Evolutionary conservation across 768 basidiomycete species (phyloP).

Genomic region (Scleroderma citrinum): DNA sequence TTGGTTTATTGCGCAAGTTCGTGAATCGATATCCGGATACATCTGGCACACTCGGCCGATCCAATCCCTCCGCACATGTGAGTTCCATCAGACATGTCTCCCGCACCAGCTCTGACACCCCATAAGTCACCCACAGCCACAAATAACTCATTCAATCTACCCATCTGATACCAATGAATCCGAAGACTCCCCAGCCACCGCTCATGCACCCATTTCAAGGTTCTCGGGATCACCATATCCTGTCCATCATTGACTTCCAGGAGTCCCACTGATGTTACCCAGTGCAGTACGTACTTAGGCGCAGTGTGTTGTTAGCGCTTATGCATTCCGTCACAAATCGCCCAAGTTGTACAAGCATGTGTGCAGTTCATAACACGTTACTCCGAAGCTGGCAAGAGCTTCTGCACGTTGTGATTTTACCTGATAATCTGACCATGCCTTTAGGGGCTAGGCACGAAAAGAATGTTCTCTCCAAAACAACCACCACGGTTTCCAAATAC

Average conservation of each 20-base stretch:
- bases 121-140: conserved; percentile 2
- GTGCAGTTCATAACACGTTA: conserved; percentile 25
- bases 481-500: background rate
- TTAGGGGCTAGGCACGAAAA: background rate
- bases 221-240: conserved; percentile 71
- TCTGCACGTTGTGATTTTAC: conserved; percentile 7
- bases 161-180: conserved; percentile 42
- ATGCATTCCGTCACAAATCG: conserved; percentile 1
- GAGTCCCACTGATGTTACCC: too few species aligned
- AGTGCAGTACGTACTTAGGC: too few species aligned
- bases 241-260: conserved; percentile 77
- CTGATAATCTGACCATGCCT: too few species aligned
- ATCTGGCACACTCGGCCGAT: conserved; percentile 42
- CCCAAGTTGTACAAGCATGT: conserved; percentile 20
- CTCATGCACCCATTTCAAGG: conserved; percentile 52
- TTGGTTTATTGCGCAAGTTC: conserved; percentile 57
- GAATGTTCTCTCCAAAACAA: background rate
- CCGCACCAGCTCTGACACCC: too few species aligned
- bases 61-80: conserved; percentile 9
- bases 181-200: conserved; percentile 19
- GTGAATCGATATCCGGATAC: conserved; percentile 61
- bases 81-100: background rate
- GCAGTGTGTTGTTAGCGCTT: too few species aligned
- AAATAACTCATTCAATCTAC: conserved; percentile 53
- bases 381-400: conserved; percentile 15